These are phyloP conservation scores for Trichoderma sp. DNA, from an alignment of 2,329 filamentous ascomycete species.

Conservation along the genomic window DNA sequence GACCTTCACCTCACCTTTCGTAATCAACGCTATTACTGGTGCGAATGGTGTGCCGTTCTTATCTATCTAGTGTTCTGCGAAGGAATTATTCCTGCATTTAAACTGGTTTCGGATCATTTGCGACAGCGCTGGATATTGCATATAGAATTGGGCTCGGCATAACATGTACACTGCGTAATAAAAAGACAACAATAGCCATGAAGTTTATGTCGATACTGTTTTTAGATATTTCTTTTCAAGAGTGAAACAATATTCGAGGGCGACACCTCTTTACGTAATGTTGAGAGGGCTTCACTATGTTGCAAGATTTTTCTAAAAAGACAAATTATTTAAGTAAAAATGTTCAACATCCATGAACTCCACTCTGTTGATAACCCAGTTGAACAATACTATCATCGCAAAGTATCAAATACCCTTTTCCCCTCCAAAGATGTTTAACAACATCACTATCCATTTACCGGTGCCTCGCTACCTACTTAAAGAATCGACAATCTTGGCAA, in stretches of 20 bases:
- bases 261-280: background rate
- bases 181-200: background rate
- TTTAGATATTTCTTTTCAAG: background rate
- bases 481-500: background rate
- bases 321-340: background rate
- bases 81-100: background rate
- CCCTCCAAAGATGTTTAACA: background rate
- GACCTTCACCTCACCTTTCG: conserved; percentile 15
- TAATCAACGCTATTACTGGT: conserved; percentile 1
- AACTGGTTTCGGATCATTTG: background rate
- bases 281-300: background rate
- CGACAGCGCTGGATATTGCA: background rate
- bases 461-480: background rate
- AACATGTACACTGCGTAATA: background rate
- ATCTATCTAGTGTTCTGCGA: background rate
- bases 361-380: background rate
- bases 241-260: background rate
- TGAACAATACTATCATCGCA: background rate
- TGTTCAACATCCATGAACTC: background rate
- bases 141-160: background rate
- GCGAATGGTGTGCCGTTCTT: conserved; percentile 1
- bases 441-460: background rate
- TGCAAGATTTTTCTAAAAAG: background rate
- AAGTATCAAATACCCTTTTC: background rate
- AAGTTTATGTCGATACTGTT: background rate